phyloP scores from a whole-genome alignment of 2,329 filamentous ascomycete genomes.

The Chlorencoelia australis region DNA sequence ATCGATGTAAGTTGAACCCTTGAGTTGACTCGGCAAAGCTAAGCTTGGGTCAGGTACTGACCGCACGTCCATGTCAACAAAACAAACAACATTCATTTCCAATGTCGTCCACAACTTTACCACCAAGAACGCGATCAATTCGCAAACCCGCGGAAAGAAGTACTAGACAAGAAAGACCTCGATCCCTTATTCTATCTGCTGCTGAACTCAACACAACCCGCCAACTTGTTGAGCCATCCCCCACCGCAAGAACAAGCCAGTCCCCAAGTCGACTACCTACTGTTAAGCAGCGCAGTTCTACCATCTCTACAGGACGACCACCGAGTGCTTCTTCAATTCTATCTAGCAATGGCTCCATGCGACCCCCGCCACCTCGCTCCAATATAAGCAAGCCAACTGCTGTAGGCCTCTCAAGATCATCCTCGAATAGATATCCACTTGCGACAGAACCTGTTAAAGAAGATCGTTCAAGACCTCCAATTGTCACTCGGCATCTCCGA shows the following conservation, averaged over 20 bases:
- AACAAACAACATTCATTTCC: background rate
- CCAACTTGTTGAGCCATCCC: too few species aligned
- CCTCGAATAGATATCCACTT: slow-evolving; percentile 13
- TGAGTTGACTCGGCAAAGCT: too few species aligned
- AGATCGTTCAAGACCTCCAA: slow-evolving; percentile 8
- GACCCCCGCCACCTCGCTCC: slow-evolving; percentile 16
- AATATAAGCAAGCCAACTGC: slow-evolving; percentile 14
- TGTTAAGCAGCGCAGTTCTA: slow-evolving; percentile 19
- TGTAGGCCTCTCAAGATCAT: slow-evolving; percentile 16
- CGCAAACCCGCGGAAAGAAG: slow-evolving; percentile 17
- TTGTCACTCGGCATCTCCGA: slow-evolving; percentile 20
- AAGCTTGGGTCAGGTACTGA: too few species aligned
- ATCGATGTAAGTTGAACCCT: too few species aligned
- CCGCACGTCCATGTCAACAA: too few species aligned
- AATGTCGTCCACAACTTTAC: slow-evolving; percentile 8
- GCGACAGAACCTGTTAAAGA: slow-evolving; percentile 6
- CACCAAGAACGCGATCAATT: slow-evolving; percentile 21
- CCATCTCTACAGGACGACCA: slow-evolving; percentile 14
- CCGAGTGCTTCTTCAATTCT: slow-evolving; percentile 16
- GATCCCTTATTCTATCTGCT: background rate
- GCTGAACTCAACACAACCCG: too few species aligned
- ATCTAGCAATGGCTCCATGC: slow-evolving; percentile 17
- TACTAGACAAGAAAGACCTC: slow-evolving; percentile 6
- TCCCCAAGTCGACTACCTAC: slow-evolving; percentile 26
- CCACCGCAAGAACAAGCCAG: slow-evolving; percentile 15